Evolutionary conservation across 2,329 filamentous ascomycete species (phyloP).

Genomic region (Metarhizium album): DNA sequence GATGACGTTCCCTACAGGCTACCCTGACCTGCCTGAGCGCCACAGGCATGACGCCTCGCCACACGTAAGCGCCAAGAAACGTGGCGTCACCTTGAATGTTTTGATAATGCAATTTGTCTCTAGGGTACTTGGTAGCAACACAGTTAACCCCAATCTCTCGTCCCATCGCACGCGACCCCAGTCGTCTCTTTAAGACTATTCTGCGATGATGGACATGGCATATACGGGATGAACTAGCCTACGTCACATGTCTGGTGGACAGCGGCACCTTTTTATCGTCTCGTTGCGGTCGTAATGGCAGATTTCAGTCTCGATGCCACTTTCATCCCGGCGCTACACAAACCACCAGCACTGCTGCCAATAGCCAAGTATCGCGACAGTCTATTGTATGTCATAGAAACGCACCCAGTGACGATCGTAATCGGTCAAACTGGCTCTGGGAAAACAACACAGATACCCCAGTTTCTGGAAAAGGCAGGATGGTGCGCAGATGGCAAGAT

Average conservation of each 20-base stretch:
- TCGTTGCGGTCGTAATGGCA: constrained; percentile 28
- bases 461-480: constrained; percentile 78
- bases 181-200: not conserved
- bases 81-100: no score
- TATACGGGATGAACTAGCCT: not conserved
- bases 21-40: constrained; percentile 10
- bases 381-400: constrained; percentile 80
- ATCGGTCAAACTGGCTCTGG: constrained; percentile 91
- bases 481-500: constrained; percentile 79
- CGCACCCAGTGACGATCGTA: constrained; percentile 72
- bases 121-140: not conserved
- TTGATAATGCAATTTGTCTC: not conserved
- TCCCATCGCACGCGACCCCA: not conserved
- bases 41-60: constrained; percentile 10
- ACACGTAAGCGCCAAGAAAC: not conserved
- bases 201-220: not conserved
- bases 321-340: constrained; percentile 76
- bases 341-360: constrained; percentile 71
- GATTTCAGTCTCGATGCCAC: constrained; percentile 45
- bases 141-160: not conserved
- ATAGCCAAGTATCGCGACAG: constrained; percentile 74
- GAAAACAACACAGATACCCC: constrained; percentile 92
- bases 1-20: constrained; percentile 28
- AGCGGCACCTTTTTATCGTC: not conserved
- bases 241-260: not conserved